phyloP scores from a whole-genome alignment of 345 rosid species.

The Combretum micranthum region DNA sequence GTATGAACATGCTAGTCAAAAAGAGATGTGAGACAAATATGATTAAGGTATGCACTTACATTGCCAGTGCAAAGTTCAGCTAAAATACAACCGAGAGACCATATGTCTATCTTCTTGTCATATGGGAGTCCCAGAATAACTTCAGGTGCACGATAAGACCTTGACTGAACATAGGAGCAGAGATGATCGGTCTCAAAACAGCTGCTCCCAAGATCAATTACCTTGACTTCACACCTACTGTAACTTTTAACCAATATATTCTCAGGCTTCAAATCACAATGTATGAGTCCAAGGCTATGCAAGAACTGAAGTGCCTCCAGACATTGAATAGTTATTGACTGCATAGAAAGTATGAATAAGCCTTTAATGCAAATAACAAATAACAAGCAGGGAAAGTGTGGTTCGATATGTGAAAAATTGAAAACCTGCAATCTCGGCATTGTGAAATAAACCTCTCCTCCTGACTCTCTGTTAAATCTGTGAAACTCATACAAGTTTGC shows the following conservation, averaged over 20 bases:
- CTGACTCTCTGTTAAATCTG: conserved; percentile 93
- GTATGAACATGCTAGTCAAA: background rate
- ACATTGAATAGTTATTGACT: conserved; percentile 96
- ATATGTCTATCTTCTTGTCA: conserved; percentile 92
- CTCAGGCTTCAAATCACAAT: conserved; percentile 96
- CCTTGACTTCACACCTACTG: conserved; percentile 97
- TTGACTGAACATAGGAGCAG: conserved; percentile 96
- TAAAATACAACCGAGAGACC: conserved; percentile 99
- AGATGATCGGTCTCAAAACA: conserved; percentile 98
- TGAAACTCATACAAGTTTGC: conserved; percentile 98
- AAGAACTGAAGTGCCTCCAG: conserved; percentile 90
- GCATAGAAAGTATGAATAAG: conserved; percentile 29
- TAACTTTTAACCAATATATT: conserved; percentile 95
- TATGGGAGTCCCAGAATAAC: conserved; percentile 92
- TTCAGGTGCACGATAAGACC: conserved; percentile 98
- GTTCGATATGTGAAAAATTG: too few relatives aligned
- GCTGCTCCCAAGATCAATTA: conserved; percentile 99
- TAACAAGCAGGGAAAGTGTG: background rate
- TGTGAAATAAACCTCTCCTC: conserved; percentile 98
- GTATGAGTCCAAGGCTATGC: conserved; percentile 96
- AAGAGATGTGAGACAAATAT: background rate
- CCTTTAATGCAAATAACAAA: conserved; percentile 17
- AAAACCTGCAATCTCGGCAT: conserved; percentile 96
- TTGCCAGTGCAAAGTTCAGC: conserved; percentile 98
- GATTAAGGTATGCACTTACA: conserved; percentile 46